phyloP scores from a whole-genome alignment of 1,139 yeast species.

The Zygosaccharomyces pseudobailii region DNA sequence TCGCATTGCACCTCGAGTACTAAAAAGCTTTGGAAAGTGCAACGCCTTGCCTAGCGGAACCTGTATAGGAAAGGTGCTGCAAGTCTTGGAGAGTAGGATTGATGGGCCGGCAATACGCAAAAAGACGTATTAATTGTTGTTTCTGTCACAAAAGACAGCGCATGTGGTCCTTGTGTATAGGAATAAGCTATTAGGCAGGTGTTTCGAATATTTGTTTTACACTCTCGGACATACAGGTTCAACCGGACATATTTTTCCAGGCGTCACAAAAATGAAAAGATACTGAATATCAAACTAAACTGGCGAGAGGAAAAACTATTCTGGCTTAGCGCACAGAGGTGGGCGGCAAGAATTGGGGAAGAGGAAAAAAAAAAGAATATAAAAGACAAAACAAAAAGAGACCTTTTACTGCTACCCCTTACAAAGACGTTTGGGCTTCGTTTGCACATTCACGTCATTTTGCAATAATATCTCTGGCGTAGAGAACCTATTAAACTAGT shows the following conservation, averaged over 20 bases:
- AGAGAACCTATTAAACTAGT: background rate
- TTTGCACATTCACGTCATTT: background rate
- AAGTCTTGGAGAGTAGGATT: too few species aligned
- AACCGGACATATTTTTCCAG: background rate
- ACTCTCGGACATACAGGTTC: too few species aligned
- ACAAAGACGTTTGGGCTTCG: background rate
- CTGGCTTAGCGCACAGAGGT: background rate
- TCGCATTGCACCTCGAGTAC: too few species aligned
- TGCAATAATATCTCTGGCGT: background rate
- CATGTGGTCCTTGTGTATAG: too few species aligned
- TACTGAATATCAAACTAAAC: background rate
- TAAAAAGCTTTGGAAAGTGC: too few species aligned
- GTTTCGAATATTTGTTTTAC: too few species aligned
- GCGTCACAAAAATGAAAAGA: background rate
- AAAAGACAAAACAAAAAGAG: background rate
- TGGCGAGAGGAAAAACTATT: background rate
- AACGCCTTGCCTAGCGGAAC: too few species aligned
- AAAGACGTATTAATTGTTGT: too few species aligned
- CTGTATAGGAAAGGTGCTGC: too few species aligned
- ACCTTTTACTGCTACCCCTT: background rate
- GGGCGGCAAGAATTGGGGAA: slow-evolving; percentile 2
- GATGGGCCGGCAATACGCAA: too few species aligned
- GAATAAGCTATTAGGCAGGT: too few species aligned
- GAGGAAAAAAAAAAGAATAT: background rate
- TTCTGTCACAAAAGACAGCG: too few species aligned